phyloP scores from a whole-genome alignment of 805 yeast species.

The Cyberlindnera bimundalis region DNA sequence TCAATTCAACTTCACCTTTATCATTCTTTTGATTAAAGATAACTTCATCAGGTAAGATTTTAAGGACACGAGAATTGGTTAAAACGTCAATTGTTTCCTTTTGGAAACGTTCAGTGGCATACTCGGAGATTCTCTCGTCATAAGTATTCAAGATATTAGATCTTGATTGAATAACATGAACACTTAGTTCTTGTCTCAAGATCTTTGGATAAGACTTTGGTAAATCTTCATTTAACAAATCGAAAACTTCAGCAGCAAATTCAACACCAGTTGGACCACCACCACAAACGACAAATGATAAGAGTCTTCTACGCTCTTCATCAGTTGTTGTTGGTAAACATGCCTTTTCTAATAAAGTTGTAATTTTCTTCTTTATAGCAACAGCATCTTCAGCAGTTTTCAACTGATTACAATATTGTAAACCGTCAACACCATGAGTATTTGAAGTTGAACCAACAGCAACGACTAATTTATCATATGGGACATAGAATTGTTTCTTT shows the following conservation, averaged over 20 bases:
- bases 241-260: constrained; percentile 69
- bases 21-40: constrained; percentile 50
- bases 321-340: constrained; percentile 62
- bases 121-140: constrained; percentile 60
- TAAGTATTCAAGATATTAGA: constrained; percentile 66
- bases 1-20: constrained; percentile 38
- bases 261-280: constrained; percentile 79
- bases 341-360: constrained; percentile 55
- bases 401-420: constrained; percentile 55
- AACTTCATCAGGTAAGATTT: constrained; percentile 53
- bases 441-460: constrained; percentile 69
- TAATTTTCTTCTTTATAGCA: constrained; percentile 50
- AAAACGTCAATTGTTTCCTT: constrained; percentile 61
- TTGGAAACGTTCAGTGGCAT: constrained; percentile 60
- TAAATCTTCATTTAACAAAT: constrained; percentile 62
- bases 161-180: constrained; percentile 67
- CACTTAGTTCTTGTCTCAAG: constrained; percentile 58
- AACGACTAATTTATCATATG: constrained; percentile 67
- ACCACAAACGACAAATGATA: constrained; percentile 67
- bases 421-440: constrained; percentile 70
- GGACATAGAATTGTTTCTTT: constrained; percentile 49
- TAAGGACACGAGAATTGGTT: constrained; percentile 61
- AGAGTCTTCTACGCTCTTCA: constrained; percentile 56
- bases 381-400: constrained; percentile 68
- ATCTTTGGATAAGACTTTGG: constrained; percentile 54